Base-by-base conservation (phyloP, 2,329 filamentous ascomycete species). In the Hypomyces rosellus region DNA sequence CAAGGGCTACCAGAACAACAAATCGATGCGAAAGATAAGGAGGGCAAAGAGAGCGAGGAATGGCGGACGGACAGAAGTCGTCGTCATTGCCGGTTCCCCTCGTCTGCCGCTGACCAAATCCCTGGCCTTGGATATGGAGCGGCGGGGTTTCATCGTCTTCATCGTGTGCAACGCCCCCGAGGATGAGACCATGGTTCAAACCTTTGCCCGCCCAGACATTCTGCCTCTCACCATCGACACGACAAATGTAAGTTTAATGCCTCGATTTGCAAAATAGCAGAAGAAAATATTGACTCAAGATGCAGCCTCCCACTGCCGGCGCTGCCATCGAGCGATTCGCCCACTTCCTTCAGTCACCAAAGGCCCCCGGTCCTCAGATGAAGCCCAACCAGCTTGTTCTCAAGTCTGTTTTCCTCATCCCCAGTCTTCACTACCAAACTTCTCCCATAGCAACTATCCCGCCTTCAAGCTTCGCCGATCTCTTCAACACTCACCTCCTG, bases 111-210 rank as follows among this genome's bases (percentile, higher is more conserved):
- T 96, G 62, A 92, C 89, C 6, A 86, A 85, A 61, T 89, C 89
- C 11, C 74, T 97, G 48, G 84, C 89, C 2, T 71, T 91, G 44
- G 93, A 99, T 63, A 75, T 99, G 58, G 93, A 97, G 70, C 78
- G 90, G 53, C 82, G 90, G 56, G 93, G 93, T 4, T 97, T 95
- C 66, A 88, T 97, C 54, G 89, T 97, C 50, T 99, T 90, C 66
- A 77, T 99, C 53, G 88, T 95, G 1, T 92, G 90, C 61, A 86
- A 83, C 56, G 89, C 83, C n/a, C 72, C 84, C 52, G 88, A 96
- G 60, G 92, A 97, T 58, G 90, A 97, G 66, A 76, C 84, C 34
- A 72, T 86, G 55, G 84, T 97, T 13, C 81, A 88, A 53, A 79
- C 81, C 53, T 81, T 95, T 65, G 79, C 84, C n/a, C 78, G 89